A percentile compares a stretch with the other conserved stretches of the same genome.
phyloP scores from a whole-genome alignment of 1,284 basidiomycete species.

The Ganoderma meredithae region DNA sequence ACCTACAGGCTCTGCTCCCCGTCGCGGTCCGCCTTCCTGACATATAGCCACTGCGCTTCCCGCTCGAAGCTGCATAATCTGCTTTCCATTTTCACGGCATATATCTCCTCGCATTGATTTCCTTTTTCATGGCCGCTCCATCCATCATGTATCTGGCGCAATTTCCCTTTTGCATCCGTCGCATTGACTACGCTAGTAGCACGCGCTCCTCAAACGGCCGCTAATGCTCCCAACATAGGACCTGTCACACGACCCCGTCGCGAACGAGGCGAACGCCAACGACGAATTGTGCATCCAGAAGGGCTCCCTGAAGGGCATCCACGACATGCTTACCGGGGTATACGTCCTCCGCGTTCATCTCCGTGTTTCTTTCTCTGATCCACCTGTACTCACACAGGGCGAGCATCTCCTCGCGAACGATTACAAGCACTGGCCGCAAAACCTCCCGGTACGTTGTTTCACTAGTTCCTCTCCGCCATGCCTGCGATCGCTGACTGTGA shows the following conservation, averaged over 20 bases:
- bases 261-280: constrained; percentile 61
- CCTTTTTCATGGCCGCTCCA: no score
- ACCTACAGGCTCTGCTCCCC: no score
- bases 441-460: constrained; percentile 62
- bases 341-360: constrained; percentile 38
- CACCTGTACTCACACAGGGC: constrained; percentile 51
- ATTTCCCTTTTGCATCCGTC: background rate
- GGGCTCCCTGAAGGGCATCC: constrained; percentile 70
- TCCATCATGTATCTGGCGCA: no score
- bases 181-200: constrained; percentile 4
- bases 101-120: no score
- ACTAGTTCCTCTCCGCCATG: background rate
- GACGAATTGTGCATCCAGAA: constrained; percentile 73
- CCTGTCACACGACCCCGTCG: constrained; percentile 70
- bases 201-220: background rate
- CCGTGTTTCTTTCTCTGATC: background rate
- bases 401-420: constrained; percentile 60
- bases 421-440: constrained; percentile 73
- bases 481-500: background rate
- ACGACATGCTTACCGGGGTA: constrained; percentile 80
- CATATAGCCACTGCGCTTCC: no score
- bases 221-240: constrained; percentile 46
- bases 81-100: no score
- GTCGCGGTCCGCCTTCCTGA: no score
- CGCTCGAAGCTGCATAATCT: no score